Evolutionary conservation across 352 stramenopile species (phyloP).

Genomic region (Phytopythium chamaehyphon): DNA sequence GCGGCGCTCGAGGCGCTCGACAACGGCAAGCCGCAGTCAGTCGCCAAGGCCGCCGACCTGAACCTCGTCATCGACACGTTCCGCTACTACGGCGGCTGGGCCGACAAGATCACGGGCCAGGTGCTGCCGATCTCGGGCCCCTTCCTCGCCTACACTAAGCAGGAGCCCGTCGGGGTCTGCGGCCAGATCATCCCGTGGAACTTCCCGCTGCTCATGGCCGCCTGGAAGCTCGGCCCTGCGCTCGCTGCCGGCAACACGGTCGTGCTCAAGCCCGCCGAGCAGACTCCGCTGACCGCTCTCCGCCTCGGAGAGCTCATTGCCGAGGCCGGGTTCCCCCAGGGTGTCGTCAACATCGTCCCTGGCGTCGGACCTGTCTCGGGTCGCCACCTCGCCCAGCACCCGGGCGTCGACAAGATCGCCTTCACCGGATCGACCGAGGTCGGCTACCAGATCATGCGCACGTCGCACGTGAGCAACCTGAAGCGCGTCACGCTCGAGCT

Average conservation of each 20-base stretch:
- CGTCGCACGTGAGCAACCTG: conserved; percentile 57
- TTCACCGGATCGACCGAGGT: conserved; percentile 73
- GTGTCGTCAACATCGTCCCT: conserved; percentile 85
- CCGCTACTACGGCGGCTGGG: conserved; percentile 92
- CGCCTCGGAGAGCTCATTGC: conserved; percentile 83
- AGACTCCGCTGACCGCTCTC: conserved; percentile 92
- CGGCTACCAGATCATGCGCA: conserved; percentile 63
- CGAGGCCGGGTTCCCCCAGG: conserved; percentile 70
- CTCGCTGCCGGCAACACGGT: conserved; percentile 90
- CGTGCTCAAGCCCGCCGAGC: conserved; percentile 93
- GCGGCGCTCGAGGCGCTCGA: conserved; percentile 90
- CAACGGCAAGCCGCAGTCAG: conserved; percentile 91
- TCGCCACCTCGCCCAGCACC: conserved; percentile 40
- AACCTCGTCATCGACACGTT: conserved; percentile 83
- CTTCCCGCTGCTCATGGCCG: conserved; percentile 96
- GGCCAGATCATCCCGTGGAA: conserved; percentile 96
- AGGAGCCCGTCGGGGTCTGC: conserved; percentile 89
- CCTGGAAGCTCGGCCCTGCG: conserved; percentile 90
- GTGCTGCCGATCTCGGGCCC: conserved; percentile 56
- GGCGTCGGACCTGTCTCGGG: conserved; percentile 39
- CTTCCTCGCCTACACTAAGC: conserved; percentile 59
- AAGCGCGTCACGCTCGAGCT: conserved; percentile 78
- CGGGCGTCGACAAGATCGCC: conserved; percentile 74
- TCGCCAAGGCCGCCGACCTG: conserved; percentile 84
- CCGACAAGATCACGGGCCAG: conserved; percentile 76